Conservation (phyloP, 2,329 filamentous ascomycete species). For the Cladobotryum mycophilum region DNA sequence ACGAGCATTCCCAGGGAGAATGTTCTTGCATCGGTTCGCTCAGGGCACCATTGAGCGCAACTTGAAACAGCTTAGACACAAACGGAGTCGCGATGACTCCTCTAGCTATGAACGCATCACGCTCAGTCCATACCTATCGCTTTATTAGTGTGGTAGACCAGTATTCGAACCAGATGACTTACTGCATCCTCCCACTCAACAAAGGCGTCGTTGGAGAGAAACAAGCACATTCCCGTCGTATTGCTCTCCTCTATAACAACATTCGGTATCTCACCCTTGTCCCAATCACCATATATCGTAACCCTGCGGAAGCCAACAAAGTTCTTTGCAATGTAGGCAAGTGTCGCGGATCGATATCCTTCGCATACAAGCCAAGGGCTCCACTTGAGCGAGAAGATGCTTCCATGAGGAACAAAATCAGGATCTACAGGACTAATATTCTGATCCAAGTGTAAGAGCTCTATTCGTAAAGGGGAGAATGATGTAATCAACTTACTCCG, state of each 20-base stretch:
- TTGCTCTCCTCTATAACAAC: conserved; percentile 37
- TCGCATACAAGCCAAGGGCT: conserved; percentile 43
- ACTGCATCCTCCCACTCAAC: conserved; percentile 50
- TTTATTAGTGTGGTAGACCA: conserved; percentile 10
- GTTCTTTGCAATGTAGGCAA: conserved; percentile 46
- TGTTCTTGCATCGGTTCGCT: conserved; percentile 28
- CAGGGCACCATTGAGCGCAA: conserved; percentile 32
- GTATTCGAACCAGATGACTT: conserved; percentile 15
- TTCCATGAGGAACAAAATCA: conserved; percentile 42
- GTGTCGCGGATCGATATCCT: conserved; percentile 32
- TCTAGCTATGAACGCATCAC: conserved; percentile 36
- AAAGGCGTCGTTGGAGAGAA: conserved; percentile 47
- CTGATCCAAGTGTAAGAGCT: conserved; percentile 13
- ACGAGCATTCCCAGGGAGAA: conserved; percentile 38
- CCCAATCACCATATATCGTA: conserved; percentile 33
- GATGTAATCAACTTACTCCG: conserved; percentile 11
- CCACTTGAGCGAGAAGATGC: conserved; percentile 48
- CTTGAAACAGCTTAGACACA: conserved; percentile 43
- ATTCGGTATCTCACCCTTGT: conserved; percentile 27
- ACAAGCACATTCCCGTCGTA: conserved; percentile 41
- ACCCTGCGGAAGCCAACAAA: conserved; percentile 51
- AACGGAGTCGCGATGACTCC: conserved; percentile 50
- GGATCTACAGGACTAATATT: conserved; percentile 33
- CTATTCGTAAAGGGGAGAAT: background rate
- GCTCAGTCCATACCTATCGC: conserved; percentile 37